These are phyloP conservation scores for Fusarium globosum DNA, from an alignment of 2,329 filamentous ascomycete genomes.

Conservation along the genomic window DNA sequence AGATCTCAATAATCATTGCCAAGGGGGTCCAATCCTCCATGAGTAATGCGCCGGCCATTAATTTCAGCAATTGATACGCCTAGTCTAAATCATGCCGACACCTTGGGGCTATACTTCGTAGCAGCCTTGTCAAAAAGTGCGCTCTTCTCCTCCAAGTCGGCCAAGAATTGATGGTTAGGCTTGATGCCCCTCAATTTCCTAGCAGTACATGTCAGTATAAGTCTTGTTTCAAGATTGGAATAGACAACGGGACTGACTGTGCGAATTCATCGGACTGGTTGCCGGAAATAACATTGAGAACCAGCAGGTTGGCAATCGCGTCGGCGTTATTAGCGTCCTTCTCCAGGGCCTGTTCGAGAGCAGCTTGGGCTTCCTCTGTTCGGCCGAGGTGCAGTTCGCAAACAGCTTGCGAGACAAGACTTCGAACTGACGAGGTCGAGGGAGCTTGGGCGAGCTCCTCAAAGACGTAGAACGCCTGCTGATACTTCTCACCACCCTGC, in stretches of 20 bases:
- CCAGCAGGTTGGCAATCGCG: slow-evolving; percentile 84
- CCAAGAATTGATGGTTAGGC: slow-evolving; percentile 76
- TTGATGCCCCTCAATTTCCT: slow-evolving; percentile 69
- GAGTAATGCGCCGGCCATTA: slow-evolving; percentile 48
- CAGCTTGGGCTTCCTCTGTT: slow-evolving; percentile 87
- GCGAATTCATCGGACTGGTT: slow-evolving; percentile 73
- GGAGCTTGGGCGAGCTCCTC: slow-evolving; percentile 94
- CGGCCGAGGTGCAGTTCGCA: slow-evolving; percentile 92
- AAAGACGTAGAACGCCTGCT: slow-evolving; percentile 96
- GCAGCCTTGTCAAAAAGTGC: slow-evolving; percentile 88
- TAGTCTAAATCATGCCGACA: slow-evolving; percentile 60
- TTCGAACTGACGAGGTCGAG: slow-evolving; percentile 79
- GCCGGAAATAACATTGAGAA: slow-evolving; percentile 81
- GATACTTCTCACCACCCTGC: slow-evolving; percentile 93
- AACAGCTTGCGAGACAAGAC: slow-evolving; percentile 87
- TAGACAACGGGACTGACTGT: slow-evolving; percentile 61
- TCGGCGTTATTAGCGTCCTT: slow-evolving; percentile 78
- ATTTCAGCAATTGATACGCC: slow-evolving; percentile 42
- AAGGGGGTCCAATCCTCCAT: slow-evolving; percentile 39
- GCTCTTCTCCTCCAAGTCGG: slow-evolving; percentile 85
- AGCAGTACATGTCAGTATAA: slow-evolving; percentile 49
- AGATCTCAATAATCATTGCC: slow-evolving; percentile 38
- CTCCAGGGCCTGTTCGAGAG: slow-evolving; percentile 81
- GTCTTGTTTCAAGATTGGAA: not conserved
- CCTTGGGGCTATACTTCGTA: slow-evolving; percentile 87